Conservation (phyloP, 495 filamentous ascomycete species). For the Tetracladium marchalianum region DNA sequence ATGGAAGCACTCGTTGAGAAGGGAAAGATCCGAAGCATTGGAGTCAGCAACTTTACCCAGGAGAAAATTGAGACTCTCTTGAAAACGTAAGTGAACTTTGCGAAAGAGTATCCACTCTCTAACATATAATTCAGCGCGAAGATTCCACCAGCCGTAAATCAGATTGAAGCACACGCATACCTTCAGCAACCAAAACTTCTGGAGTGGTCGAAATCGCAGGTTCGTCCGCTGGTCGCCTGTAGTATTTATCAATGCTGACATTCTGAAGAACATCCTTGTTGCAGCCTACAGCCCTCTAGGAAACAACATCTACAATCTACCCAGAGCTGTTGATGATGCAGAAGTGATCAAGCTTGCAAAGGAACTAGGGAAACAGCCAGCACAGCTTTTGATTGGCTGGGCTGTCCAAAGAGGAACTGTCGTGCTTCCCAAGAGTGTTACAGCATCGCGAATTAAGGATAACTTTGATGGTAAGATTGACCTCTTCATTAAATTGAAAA, state of each 20-base stretch:
- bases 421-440: constrained; percentile 53
- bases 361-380: constrained; percentile 32
- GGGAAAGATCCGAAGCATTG: constrained; percentile 60
- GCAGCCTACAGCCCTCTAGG: constrained; percentile 54
- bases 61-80: constrained; percentile 34
- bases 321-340: constrained; percentile 32
- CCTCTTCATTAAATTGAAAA: not conserved
- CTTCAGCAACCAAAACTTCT: constrained; percentile 42
- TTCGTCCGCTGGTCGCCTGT: not conserved
- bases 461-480: constrained; percentile 37
- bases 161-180: constrained; percentile 54
- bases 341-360: constrained; percentile 32
- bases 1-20: constrained; percentile 40
- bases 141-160: constrained; percentile 45
- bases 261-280: constrained; percentile 33
- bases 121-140: constrained; percentile 11
- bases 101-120: not conserved
- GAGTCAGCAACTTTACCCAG: constrained; percentile 46
- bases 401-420: constrained; percentile 40
- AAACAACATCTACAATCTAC: constrained; percentile 41
- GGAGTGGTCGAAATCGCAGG: constrained; percentile 34
- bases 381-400: constrained; percentile 43
- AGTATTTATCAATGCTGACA: constrained; percentile 2
- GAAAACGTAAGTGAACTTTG: constrained; percentile 3
- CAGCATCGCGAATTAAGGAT: constrained; percentile 42